These are phyloP conservation scores for Ceriops tagal DNA, from an alignment of 345 rosid species.

Conservation along the genomic window DNA sequence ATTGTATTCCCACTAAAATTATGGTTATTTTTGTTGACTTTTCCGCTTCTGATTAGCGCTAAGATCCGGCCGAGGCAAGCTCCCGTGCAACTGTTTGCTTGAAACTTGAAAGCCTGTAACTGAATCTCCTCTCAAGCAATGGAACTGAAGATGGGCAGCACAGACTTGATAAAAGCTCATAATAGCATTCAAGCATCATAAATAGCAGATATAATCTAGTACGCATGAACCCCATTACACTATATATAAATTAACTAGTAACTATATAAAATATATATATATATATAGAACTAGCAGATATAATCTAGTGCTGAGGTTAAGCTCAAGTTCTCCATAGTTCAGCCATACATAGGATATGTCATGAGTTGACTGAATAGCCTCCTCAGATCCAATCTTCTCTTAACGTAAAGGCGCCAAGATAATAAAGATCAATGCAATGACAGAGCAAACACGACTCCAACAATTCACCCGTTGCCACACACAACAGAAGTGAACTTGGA, in stretches of 20 bases:
- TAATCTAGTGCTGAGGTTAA: too few relatives aligned
- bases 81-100: too few relatives aligned
- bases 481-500: constrained; percentile 5
- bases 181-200: constrained; percentile 1
- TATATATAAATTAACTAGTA: too few relatives aligned
- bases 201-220: background rate
- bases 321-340: too few relatives aligned
- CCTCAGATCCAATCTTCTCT: background rate
- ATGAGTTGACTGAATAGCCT: too few relatives aligned
- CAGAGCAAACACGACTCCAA: constrained; percentile 12
- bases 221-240: too few relatives aligned
- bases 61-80: background rate
- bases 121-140: constrained; percentile 14
- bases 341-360: too few relatives aligned
- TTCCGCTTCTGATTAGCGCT: background rate
- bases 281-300: too few relatives aligned
- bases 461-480: constrained; percentile 10
- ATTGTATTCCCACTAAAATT: too few relatives aligned
- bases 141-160: constrained; percentile 11
- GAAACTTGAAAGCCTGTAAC: too few relatives aligned
- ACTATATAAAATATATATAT: too few relatives aligned
- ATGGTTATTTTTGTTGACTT: too few relatives aligned
- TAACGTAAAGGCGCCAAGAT: background rate
- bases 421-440: constrained; percentile 7
- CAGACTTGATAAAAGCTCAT: constrained; percentile 15